Conservation (phyloP, 257 asterid species). For the Apocynum venetum region DNA sequence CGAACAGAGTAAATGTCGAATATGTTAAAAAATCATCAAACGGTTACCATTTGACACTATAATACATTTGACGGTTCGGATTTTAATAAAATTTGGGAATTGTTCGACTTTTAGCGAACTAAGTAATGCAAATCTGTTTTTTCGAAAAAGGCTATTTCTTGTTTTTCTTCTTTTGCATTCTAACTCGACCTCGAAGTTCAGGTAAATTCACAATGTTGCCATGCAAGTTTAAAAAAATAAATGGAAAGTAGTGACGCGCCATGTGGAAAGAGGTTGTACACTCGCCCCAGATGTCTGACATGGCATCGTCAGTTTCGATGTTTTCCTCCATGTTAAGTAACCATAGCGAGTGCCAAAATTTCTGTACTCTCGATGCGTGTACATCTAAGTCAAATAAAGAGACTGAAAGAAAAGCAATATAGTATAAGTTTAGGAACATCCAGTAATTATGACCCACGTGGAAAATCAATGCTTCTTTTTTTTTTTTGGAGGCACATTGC, state of each 20-base stretch:
- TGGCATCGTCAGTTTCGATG: neutral
- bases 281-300: neutral
- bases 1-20: slow-evolving; percentile 6
- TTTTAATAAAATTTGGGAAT: neutral
- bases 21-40: neutral
- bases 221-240: slow-evolving; percentile 11
- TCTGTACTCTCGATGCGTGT: neutral
- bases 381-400: neutral
- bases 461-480: neutral
- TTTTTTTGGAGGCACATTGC: too few relatives aligned
- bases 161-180: neutral
- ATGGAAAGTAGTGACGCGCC: slow-evolving; percentile 11
- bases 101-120: slow-evolving; percentile 3
- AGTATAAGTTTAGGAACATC: neutral
- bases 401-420: neutral
- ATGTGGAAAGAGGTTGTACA: too few relatives aligned
- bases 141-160: slow-evolving; percentile 8
- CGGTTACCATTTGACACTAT: neutral
- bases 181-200: slow-evolving; percentile 5
- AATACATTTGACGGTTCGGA: neutral
- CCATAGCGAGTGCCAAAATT: neutral
- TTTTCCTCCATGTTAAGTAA: neutral
- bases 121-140: slow-evolving; percentile 9
- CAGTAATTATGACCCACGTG: neutral
- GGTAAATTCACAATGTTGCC: slow-evolving; percentile 23